Evolutionary conservation across 1,284 basidiomycete genomes (phyloP).

Genomic region (Grifola frondosa): DNA sequence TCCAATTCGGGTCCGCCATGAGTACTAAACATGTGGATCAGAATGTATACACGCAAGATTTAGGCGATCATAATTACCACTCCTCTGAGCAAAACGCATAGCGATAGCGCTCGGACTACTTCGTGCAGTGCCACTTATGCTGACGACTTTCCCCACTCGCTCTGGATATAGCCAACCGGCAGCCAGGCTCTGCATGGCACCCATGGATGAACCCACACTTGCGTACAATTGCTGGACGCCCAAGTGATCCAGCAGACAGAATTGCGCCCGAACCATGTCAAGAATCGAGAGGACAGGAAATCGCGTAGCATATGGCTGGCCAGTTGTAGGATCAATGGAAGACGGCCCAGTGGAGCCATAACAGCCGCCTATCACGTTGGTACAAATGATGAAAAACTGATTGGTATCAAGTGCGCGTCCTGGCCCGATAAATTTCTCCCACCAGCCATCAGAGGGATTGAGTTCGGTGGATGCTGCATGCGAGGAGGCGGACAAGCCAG

Average conservation of each 20-base stretch:
- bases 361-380: slow-evolving; percentile 96
- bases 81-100: slow-evolving; percentile 94
- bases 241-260: slow-evolving; percentile 82
- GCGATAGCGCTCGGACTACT: slow-evolving; percentile 92
- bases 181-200: slow-evolving; percentile 97
- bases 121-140: slow-evolving; percentile 92
- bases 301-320: slow-evolving; percentile 80
- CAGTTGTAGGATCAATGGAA: slow-evolving; percentile 67
- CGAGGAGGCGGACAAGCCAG: slow-evolving; percentile 92
- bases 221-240: slow-evolving; percentile 88
- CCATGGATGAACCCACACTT: slow-evolving; percentile 93
- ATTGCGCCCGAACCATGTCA: slow-evolving; percentile 97
- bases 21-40: slow-evolving; percentile 61
- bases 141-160: slow-evolving; percentile 86
- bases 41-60: slow-evolving; percentile 1
- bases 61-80: slow-evolving; percentile 60
- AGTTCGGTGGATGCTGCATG: slow-evolving; percentile 85
- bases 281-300: slow-evolving; percentile 94
- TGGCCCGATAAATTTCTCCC: slow-evolving; percentile 98
- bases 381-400: slow-evolving; percentile 92
- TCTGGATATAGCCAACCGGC: slow-evolving; percentile 91
- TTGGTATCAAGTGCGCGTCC: slow-evolving; percentile 93
- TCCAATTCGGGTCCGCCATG: slow-evolving; percentile 99
- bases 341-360: slow-evolving; percentile 96
- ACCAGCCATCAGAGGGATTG: slow-evolving; percentile 92